phyloP scores from a whole-genome alignment of 768 basidiomycete species.

The Pleurotus eryngii region DNA sequence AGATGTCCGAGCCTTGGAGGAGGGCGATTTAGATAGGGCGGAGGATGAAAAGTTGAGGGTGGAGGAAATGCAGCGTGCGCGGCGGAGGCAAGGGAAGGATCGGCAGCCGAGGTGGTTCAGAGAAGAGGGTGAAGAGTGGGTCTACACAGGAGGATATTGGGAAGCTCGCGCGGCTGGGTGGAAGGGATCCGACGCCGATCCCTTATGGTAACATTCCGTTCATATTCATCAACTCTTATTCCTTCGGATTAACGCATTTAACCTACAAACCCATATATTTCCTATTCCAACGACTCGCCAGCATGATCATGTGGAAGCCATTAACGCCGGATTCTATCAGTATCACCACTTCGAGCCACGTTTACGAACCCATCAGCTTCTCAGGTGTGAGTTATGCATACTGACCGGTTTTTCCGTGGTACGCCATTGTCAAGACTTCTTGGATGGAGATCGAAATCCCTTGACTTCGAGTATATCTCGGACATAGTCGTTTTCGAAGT shows the following conservation, averaged over 20 bases:
- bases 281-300: not conserved
- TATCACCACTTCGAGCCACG: not conserved
- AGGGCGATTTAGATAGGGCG: constrained; percentile 67
- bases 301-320: constrained; percentile 1
- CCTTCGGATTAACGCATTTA: constrained; percentile 5
- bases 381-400: not conserved
- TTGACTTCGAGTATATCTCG: constrained; percentile 2
- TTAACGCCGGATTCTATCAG: not conserved
- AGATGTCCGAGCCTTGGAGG: constrained; percentile 80
- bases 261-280: not conserved
- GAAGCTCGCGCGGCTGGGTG: constrained; percentile 65
- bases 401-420: constrained; percentile 5
- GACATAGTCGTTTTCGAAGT: constrained; percentile 2
- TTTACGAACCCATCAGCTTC: not conserved
- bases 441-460: not conserved
- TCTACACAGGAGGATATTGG: constrained; percentile 82
- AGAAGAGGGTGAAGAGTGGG: constrained; percentile 67
- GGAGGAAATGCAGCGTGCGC: constrained; percentile 74
- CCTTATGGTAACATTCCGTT: constrained; percentile 56
- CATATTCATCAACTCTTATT: not conserved
- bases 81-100: constrained; percentile 61
- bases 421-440: not conserved
- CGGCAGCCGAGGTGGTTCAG: constrained; percentile 73
- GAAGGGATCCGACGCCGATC: constrained; percentile 44
- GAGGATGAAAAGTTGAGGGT: constrained; percentile 70